A percentile compares a stretch with the other conserved stretches of the same genome.
phyloP scores from a whole-genome alignment of 345 rosid species.

The Geranium brycei region DNA sequence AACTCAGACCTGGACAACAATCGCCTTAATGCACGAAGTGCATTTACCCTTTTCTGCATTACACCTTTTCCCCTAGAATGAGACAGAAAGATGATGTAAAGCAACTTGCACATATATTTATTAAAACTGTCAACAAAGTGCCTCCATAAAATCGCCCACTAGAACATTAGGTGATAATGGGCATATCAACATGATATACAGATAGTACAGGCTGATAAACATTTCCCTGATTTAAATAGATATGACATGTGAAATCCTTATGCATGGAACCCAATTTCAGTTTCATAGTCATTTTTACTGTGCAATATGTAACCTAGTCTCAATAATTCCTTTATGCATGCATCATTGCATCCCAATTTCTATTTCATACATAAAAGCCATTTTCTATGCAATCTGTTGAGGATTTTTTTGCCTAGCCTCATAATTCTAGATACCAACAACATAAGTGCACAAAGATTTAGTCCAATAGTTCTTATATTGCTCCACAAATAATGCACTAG shows the following conservation, averaged over 20 bases:
- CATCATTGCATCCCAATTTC: too few species aligned
- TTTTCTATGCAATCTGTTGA: background rate
- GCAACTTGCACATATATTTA: constrained; percentile 2
- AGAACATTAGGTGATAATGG: background rate
- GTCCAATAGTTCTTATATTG: background rate
- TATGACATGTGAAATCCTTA: too few species aligned
- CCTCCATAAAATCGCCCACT: background rate
- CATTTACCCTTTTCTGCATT: constrained; percentile 66
- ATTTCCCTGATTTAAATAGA: too few species aligned
- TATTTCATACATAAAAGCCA: background rate
- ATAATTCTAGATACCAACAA: background rate
- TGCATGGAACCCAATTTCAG: too few species aligned
- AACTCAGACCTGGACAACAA: constrained; percentile 68
- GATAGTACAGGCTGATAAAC: too few species aligned
- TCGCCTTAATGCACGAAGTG: constrained; percentile 79
- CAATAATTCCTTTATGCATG: too few species aligned
- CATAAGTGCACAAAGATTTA: background rate
- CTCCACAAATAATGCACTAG: background rate
- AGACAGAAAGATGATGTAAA: constrained; percentile 4
- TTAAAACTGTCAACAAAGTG: background rate
- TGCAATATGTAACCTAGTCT: too few species aligned
- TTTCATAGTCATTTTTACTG: too few species aligned
- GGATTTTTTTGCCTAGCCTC: background rate
- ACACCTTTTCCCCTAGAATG: constrained; percentile 70
- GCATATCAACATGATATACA: background rate